phyloP scores from a whole-genome alignment of 495 filamentous ascomycete species.

The Neurospora discreta region DNA sequence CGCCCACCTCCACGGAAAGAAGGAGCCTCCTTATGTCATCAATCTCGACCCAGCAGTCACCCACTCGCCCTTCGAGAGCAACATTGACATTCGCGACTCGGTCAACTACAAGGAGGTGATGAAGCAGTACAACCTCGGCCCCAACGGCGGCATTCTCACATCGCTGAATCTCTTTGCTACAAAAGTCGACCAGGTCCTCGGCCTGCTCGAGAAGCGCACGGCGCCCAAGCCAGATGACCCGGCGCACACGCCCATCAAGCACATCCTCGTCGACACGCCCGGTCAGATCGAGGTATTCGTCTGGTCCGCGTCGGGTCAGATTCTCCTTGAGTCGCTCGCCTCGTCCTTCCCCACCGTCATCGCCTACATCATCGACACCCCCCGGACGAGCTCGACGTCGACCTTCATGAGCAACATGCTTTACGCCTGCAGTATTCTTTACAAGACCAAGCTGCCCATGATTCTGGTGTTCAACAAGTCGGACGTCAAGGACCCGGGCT shows the following conservation, averaged over 20 bases:
- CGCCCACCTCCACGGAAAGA: constrained; percentile 69
- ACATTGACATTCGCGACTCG: constrained; percentile 97
- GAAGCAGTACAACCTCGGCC: constrained; percentile 95
- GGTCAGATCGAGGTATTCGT: constrained; percentile 99
- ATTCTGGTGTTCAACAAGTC: constrained; percentile 98
- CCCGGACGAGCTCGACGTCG: constrained; percentile 77
- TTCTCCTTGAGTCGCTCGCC: constrained; percentile 85
- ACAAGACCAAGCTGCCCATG: constrained; percentile 98
- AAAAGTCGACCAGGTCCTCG: constrained; percentile 90
- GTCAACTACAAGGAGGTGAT: constrained; percentile 99
- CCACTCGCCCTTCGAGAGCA: constrained; percentile 91
- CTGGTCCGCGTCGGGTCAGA: constrained; percentile 88
- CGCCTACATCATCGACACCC: constrained; percentile 95
- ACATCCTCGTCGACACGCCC: constrained; percentile 89
- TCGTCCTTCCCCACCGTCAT: constrained; percentile 92
- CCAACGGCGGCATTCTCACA: constrained; percentile 96
- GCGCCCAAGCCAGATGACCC: constrained; percentile 51
- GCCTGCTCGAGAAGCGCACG: constrained; percentile 78
- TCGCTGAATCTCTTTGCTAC: constrained; percentile 93
- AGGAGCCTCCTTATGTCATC: constrained; percentile 76
- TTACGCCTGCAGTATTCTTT: constrained; percentile 93
- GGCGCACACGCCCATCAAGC: constrained; percentile 53
- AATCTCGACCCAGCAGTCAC: constrained; percentile 95
- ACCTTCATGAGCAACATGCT: constrained; percentile 99
- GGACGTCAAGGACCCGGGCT: constrained; percentile 79